Base-by-base conservation (phyloP, 2,329 filamentous ascomycete genomes). In the Mycosphaerella arachidis region DNA sequence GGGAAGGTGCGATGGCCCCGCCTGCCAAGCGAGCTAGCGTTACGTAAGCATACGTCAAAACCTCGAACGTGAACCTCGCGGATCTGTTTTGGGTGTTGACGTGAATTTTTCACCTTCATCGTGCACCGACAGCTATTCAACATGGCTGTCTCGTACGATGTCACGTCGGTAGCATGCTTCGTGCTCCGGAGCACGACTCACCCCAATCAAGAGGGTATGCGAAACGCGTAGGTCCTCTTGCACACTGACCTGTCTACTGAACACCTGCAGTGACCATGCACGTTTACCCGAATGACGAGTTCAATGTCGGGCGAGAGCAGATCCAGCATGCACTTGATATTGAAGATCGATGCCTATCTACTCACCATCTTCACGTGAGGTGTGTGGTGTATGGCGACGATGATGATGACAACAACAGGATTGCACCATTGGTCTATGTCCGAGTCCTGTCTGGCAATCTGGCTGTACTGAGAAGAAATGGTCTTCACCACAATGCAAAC, bases 341-440 rank as follows among this genome's bases (percentile, higher is more conserved):
- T 4, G 55, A 69, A 27, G 73, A 75, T 31, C 62, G 60, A 24
- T 72, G 69, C 37, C 75, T 82, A 18, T 81, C 79, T 16, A 77
- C 75, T 35, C 71, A 73, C 56, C 79, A 82, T 70, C 63, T 81
- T 16, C 73, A 73, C 24, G 70, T 81, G 48, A 77, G 78, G 62
- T 79, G 77, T 64, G 73, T 81, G 52, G 56, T 79, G 1, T 81
- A 77, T 59, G 79, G 79, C 35, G 71, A 76, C 57, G 67, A 68
- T 13, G 57, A 68, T 27, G 63, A 71, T 13, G 57, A 68, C 24
- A 63, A 71, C 10, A 61, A 64, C 1, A 53, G 63, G 5, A 72
- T 80, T 10, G 67, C 74, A 3, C 79, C 79, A 5, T 73, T 82
- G 57, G 73, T 82, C 2, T 82, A 81, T 63, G 74, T 73, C 13